A percentile compares a stretch with the other conserved stretches of the same genome.
Evolutionary conservation across 2,329 filamentous ascomycete genomes (phyloP).

Genomic region (Trichoderma endophyticum): DNA sequence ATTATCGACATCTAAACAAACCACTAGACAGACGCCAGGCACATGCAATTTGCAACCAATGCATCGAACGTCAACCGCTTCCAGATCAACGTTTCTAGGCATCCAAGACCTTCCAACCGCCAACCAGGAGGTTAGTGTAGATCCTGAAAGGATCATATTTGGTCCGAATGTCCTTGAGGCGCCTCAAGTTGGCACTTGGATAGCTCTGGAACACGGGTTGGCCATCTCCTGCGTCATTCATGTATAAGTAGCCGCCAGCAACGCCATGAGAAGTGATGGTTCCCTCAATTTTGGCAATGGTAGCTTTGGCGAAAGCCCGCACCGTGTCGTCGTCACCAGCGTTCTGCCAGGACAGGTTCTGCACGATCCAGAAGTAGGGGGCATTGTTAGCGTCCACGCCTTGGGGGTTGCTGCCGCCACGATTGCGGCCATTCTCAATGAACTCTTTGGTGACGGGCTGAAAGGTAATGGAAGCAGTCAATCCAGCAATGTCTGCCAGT

Average conservation of each 20-base stretch:
- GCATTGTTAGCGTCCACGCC: background rate
- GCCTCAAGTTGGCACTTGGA: background rate
- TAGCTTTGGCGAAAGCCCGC: background rate
- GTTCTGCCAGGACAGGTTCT: background rate
- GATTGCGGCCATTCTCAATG: background rate
- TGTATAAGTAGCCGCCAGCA: background rate
- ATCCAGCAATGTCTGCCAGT: background rate
- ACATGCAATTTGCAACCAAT: background rate
- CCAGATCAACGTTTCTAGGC: background rate
- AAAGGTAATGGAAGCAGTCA: background rate
- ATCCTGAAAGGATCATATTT: background rate
- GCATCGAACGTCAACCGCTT: background rate
- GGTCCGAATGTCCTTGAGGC: background rate
- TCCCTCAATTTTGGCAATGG: background rate
- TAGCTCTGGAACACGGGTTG: background rate
- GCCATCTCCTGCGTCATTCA: background rate
- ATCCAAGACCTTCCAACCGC: background rate
- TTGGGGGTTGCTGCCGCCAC: background rate
- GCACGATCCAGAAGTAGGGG: constrained; percentile 2
- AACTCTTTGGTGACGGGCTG: background rate
- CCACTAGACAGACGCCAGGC: background rate
- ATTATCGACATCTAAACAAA: background rate
- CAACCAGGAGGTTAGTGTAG: background rate
- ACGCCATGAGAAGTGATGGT: background rate
- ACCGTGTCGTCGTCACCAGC: background rate